Evolutionary conservation across 768 basidiomycete genomes (phyloP).

Genomic region (Exidia glandulosa): DNA sequence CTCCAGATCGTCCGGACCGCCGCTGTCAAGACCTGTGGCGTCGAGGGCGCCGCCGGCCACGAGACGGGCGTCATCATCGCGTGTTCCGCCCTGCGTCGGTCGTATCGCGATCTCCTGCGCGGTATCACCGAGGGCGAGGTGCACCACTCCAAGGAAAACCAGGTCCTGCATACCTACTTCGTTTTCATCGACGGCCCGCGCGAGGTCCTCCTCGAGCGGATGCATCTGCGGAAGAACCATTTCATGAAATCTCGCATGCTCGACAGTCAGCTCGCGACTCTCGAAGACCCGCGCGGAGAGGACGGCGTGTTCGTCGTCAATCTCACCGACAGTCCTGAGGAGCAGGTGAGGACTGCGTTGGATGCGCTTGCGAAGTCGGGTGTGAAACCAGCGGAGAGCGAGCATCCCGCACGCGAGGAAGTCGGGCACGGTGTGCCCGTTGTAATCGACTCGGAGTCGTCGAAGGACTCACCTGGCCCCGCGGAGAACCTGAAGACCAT

Average conservation of each 20-base stretch:
- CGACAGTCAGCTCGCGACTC: constrained; percentile 59
- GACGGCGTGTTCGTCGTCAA: constrained; percentile 55
- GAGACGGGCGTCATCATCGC: constrained; percentile 63
- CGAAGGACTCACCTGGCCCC: no score
- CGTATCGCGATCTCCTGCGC: constrained; percentile 74
- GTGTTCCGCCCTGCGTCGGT: constrained; percentile 73
- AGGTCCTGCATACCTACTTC: constrained; percentile 55
- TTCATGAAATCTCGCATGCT: constrained; percentile 82
- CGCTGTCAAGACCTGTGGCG: constrained; percentile 36
- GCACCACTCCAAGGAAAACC: constrained; percentile 15
- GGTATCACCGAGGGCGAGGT: constrained; percentile 30
- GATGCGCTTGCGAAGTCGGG: constrained; percentile 22
- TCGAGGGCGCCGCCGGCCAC: constrained; percentile 13
- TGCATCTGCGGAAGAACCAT: constrained; percentile 55
- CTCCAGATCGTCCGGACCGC: constrained; percentile 56
- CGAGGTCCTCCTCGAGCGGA: constrained; percentile 48
- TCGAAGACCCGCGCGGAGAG: constrained; percentile 63
- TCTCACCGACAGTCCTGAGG: constrained; percentile 38
- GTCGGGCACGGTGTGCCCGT: not conserved
- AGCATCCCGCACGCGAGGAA: not conserved
- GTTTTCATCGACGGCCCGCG: constrained; percentile 62
- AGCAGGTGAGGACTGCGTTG: constrained; percentile 40
- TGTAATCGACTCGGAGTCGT: not conserved
- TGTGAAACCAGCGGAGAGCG: not conserved
- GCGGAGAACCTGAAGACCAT: no score